Evolutionary conservation across 306 rosid genomes (phyloP).

Genomic region (Betula pendula): DNA sequence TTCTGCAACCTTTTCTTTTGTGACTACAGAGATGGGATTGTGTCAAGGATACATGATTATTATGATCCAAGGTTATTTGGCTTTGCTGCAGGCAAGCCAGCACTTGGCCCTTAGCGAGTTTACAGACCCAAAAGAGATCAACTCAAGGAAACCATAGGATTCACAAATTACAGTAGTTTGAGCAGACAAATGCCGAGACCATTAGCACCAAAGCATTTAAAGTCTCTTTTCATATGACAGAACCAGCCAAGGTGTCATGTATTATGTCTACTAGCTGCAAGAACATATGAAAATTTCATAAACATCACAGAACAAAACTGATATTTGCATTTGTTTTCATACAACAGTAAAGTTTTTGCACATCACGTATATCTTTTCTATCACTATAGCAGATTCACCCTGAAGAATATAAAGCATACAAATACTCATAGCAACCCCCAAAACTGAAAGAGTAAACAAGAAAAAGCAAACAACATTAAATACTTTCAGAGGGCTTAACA

Average conservation of each 20-base stretch:
- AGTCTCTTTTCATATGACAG: not conserved
- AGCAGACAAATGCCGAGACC: not conserved
- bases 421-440: too few species aligned
- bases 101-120: not conserved
- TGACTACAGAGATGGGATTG: not conserved
- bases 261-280: not conserved
- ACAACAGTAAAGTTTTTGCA: not conserved
- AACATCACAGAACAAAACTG: not conserved
- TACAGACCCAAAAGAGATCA: not conserved
- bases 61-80: not conserved
- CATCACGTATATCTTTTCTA: not conserved
- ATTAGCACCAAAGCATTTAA: not conserved
- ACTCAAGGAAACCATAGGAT: not conserved
- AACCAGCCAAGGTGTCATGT: not conserved
- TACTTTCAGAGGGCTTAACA: constrained; percentile 41
- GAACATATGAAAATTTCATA: not conserved
- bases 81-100: not conserved
- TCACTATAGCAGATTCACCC: not conserved
- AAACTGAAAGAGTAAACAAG: not conserved
- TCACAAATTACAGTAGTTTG: not conserved
- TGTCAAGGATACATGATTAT: too few species aligned
- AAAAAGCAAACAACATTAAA: not conserved
- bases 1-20: not conserved
- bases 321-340: not conserved
- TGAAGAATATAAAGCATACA: not conserved